phyloP scores from a whole-genome alignment of 2,329 filamentous ascomycete species.

The Fusarium circinatum region DNA sequence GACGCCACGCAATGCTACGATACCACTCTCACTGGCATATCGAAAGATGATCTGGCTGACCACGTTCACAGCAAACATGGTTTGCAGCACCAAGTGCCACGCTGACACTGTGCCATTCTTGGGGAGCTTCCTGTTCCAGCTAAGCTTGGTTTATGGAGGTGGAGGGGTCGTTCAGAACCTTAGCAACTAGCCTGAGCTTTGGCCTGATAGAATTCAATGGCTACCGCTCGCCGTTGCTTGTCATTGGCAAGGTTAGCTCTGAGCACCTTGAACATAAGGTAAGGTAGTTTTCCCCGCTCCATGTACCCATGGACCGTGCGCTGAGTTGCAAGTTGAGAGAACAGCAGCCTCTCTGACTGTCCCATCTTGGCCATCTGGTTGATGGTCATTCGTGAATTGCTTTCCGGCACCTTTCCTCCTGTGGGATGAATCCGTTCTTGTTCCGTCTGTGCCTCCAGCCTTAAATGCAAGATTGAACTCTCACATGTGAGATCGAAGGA shows the following conservation, averaged over 20 bases:
- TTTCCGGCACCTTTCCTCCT: conserved; percentile 41
- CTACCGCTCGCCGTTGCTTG: conserved; percentile 19
- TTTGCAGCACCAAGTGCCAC: conserved; percentile 1
- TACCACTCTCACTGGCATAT: conserved; percentile 12
- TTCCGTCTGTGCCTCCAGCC: conserved; percentile 43
- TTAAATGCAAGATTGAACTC: conserved; percentile 44
- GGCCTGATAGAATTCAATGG: conserved; percentile 5
- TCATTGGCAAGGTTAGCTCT: conserved; percentile 31
- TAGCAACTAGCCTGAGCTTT: conserved; percentile 24
- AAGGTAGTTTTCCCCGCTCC: conserved; percentile 36
- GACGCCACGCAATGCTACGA: conserved; percentile 30
- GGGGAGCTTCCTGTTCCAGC: conserved; percentile 42
- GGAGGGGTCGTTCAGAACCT: conserved; percentile 26
- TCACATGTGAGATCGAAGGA: conserved; percentile 33
- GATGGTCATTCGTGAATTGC: conserved; percentile 41
- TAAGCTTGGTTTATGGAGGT: conserved; percentile 20
- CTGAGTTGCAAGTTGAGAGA: conserved; percentile 24
- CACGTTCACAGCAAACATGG: conserved; percentile 8
- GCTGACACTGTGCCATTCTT: conserved; percentile 38
- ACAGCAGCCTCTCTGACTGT: conserved; percentile 30
- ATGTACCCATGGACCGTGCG: conserved; percentile 36
- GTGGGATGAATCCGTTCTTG: conserved; percentile 43
- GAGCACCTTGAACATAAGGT: conserved; percentile 5
- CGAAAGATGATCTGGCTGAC: conserved; percentile 3
- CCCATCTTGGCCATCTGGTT: conserved; percentile 43